Conservation (phyloP, 2,329 filamentous ascomycete species). For the Colletotrichum shisoi region DNA sequence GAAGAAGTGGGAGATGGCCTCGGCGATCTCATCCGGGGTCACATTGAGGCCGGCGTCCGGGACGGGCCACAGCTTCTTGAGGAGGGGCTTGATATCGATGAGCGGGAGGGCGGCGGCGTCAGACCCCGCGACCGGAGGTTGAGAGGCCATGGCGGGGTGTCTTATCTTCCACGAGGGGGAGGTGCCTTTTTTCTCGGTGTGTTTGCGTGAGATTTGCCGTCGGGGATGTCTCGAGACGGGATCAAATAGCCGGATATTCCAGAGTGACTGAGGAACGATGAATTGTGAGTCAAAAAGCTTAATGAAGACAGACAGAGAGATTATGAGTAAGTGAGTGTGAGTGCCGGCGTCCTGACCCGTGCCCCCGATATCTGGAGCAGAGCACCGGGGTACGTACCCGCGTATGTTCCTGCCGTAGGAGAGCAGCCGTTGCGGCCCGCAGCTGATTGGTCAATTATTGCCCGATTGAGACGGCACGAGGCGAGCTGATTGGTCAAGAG, state of each 20-base stretch:
- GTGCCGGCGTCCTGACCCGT: background rate
- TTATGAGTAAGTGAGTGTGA: background rate
- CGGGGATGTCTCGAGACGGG: background rate
- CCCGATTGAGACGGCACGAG: slow-evolving; percentile 27
- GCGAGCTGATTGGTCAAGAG: slow-evolving; percentile 21
- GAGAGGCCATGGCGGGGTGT: slow-evolving; percentile 46
- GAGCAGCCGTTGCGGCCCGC: slow-evolving; percentile 17
- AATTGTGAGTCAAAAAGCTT: slow-evolving; percentile 31
- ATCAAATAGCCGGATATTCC: background rate
- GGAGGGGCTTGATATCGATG: slow-evolving; percentile 73
- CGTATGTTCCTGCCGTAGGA: too few species aligned
- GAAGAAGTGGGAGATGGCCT: slow-evolving; percentile 91
- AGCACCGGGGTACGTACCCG: background rate
- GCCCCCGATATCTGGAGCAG: slow-evolving; percentile 15
- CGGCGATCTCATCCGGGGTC: slow-evolving; percentile 81
- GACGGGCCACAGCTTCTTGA: slow-evolving; percentile 75
- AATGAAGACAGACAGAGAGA: background rate
- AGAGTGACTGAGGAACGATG: slow-evolving; percentile 13
- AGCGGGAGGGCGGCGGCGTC: slow-evolving; percentile 46
- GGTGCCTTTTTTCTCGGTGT: background rate
- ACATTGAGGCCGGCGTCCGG: slow-evolving; percentile 58
- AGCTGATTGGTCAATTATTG: slow-evolving; percentile 36
- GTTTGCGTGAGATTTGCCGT: background rate
- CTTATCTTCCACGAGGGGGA: background rate
- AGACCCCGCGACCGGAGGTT: slow-evolving; percentile 43